Evolutionary conservation across 352 stramenopile species (phyloP).

Genomic region (Phytophthora citricola): DNA sequence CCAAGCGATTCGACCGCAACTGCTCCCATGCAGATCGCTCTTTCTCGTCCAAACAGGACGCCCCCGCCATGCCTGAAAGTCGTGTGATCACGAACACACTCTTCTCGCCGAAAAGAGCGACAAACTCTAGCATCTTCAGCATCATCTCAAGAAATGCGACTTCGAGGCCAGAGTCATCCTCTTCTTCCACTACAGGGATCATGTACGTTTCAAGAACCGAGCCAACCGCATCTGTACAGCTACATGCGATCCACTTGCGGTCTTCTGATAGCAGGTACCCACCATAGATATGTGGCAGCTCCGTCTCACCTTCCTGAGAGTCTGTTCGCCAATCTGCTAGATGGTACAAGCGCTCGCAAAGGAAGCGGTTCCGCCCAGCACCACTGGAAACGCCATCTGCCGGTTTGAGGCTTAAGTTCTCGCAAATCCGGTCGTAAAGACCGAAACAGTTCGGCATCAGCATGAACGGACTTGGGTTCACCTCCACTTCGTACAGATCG

Average conservation of each 20-base stretch:
- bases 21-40: constrained; percentile 53
- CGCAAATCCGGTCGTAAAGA: constrained; percentile 75
- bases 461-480: constrained; percentile 66
- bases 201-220: constrained; percentile 66
- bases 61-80: constrained; percentile 24
- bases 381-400: constrained; percentile 18
- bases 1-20: constrained; percentile 36
- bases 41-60: constrained; percentile 30
- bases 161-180: constrained; percentile 31
- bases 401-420: constrained; percentile 63
- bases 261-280: constrained; percentile 66
- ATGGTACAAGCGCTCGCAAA: constrained; percentile 75
- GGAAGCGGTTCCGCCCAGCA: constrained; percentile 38
- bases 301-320: constrained; percentile 12
- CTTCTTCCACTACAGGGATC: constrained; percentile 38
- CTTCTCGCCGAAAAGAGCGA: constrained; percentile 63
- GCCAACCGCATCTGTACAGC: constrained; percentile 62
- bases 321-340: constrained; percentile 48
- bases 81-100: constrained; percentile 54
- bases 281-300: constrained; percentile 49
- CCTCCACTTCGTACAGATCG: constrained; percentile 68
- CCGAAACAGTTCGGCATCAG: constrained; percentile 67
- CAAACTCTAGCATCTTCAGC: constrained; percentile 59
- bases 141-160: constrained; percentile 52
- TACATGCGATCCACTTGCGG: constrained; percentile 63